Conservation (phyloP, 495 filamentous ascomycete species). For the Lepidopterella palustris region DNA sequence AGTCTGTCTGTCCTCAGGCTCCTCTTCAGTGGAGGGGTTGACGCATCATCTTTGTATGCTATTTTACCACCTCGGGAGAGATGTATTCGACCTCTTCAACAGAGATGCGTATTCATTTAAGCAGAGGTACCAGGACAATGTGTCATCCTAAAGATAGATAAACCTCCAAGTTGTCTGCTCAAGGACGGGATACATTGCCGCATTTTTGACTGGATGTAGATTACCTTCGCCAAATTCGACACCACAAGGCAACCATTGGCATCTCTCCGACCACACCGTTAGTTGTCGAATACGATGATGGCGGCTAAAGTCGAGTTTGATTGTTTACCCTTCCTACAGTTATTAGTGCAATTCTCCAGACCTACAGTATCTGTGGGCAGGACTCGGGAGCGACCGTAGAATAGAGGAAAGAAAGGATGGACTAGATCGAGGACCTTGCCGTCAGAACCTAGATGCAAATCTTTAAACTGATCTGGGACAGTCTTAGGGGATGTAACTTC, state of each 20-base stretch:
- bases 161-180: slow-evolving; percentile 44
- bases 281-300: not conserved
- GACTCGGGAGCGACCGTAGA: slow-evolving; percentile 48
- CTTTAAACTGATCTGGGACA: slow-evolving; percentile 36
- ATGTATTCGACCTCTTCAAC: not conserved
- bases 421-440: slow-evolving; percentile 53
- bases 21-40: not conserved
- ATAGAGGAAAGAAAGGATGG: slow-evolving; percentile 55
- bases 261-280: slow-evolving; percentile 30
- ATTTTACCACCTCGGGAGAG: not conserved
- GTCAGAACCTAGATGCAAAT: slow-evolving; percentile 54
- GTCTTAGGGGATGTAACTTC: slow-evolving; percentile 19
- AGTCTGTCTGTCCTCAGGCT: not conserved
- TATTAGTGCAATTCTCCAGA: slow-evolving; percentile 39
- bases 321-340: slow-evolving; percentile 40
- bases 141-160: slow-evolving; percentile 51
- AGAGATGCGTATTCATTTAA: slow-evolving; percentile 7
- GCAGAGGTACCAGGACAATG: slow-evolving; percentile 2
- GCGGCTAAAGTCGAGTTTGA: slow-evolving; percentile 1
- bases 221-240: slow-evolving; percentile 46
- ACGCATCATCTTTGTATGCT: not conserved
- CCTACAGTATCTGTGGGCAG: slow-evolving; percentile 38
- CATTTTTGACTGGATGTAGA: slow-evolving; percentile 45
- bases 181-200: slow-evolving; percentile 45
- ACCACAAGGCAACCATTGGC: slow-evolving; percentile 57